These are phyloP conservation scores for Huntiella abstrusa DNA, from an alignment of 2,329 filamentous ascomycete genomes.

Conservation along the genomic window DNA sequence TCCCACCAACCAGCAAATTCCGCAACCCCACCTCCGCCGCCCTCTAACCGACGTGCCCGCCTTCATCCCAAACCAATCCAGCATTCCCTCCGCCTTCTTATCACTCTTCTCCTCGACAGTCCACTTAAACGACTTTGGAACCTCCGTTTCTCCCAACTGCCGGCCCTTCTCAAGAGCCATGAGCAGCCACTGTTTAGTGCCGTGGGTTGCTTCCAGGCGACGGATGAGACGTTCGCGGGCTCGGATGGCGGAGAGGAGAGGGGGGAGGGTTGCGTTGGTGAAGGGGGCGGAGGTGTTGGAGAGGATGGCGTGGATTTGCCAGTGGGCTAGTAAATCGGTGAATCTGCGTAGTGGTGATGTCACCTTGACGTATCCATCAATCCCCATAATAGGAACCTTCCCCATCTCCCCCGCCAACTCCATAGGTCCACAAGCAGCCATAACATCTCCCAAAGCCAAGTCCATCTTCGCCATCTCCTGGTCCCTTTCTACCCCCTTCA, in stretches of 20 bases:
- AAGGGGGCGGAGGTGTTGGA: conserved; percentile 11
- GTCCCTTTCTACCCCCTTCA: background rate
- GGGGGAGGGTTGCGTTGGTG: background rate
- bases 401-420: conserved; percentile 33
- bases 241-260: conserved; percentile 29
- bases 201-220: conserved; percentile 24
- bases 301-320: conserved; percentile 39
- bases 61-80: conserved; percentile 29
- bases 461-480: conserved; percentile 14
- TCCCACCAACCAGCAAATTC: conserved; percentile 30
- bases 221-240: conserved; percentile 33
- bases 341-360: conserved; percentile 50
- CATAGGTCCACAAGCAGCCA: conserved; percentile 25
- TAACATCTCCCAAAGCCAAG: conserved; percentile 15
- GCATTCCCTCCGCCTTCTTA: conserved; percentile 21
- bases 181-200: conserved; percentile 33
- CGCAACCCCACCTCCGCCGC: conserved; percentile 17
- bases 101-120: conserved; percentile 23
- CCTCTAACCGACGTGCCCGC: conserved; percentile 22
- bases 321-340: conserved; percentile 43
- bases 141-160: conserved; percentile 29
- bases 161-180: conserved; percentile 43
- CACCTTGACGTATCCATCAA: conserved; percentile 41
- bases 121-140: conserved; percentile 31
- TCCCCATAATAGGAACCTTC: conserved; percentile 37